Base-by-base conservation (phyloP, 2,329 filamentous ascomycete species). In the Pleomassaria siparia region DNA sequence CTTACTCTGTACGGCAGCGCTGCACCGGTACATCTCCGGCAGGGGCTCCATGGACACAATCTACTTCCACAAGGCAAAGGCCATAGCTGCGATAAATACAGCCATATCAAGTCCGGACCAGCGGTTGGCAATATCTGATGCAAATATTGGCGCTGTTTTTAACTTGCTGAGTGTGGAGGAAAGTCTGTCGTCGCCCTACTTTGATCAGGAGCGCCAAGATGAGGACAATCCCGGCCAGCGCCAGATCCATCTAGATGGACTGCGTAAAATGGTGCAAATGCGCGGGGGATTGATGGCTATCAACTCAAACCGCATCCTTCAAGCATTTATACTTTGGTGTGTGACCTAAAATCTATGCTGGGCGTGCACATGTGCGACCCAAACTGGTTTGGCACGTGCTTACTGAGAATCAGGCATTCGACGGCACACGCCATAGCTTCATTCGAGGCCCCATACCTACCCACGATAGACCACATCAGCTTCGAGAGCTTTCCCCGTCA, bases 251-350 rank as follows among this genome's bases (percentile, higher is more conserved):
- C 40, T 66, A 30, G 60, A 60, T 22, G 69, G 67, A 4, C 35
- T 72, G 53, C 57, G 55, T 25, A 62, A 52, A 47, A 71, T 72
- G 69, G 51, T 72, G 12, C 58, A 64, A 42, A 35, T 70, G 40
- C 59, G 69, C 12, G 69, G 69, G 25, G 69, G 69, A 12, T 49
- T 72, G 10, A 49, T 43, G 40, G 60, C 58, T 44, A 63, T 72
- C 29, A 59, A 56, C 30, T 66, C 65, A 16, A 71, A 70, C 49
- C 65, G 66, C 41, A 68, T 69, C n/a, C 51, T 72, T 16, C 67
- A 72, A 43, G 66, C 69, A 20, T 71, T 72, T 62, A 70, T 72
- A 60, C 64, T 72, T 54, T 72, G 69, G 69, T 72, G 57, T 35
- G 67, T 69, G 50, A 41, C 44, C 44, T 37, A 33, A 26, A 29